Evolutionary conservation across 371 early-diverging fungal genomes (phyloP), one percentile per base, ranked within the genome.

Genomic region (Funneliformis caledonium): DNA sequence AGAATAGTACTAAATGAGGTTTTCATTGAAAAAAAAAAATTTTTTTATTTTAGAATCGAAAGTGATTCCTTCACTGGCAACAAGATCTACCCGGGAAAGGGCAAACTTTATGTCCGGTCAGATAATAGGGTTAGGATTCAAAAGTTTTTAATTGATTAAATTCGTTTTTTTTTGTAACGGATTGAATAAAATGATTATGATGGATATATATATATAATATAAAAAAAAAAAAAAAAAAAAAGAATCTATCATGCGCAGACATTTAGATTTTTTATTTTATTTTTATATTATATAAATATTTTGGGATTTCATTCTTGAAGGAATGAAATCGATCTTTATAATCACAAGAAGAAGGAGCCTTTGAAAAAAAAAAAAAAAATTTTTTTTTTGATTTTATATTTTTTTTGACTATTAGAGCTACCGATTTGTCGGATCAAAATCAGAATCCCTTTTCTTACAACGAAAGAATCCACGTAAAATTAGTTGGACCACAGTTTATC

Each of bases 21-120:
- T 19, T 69, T 43, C 9, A 5, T 69, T 69, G n/a, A 43, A 42
- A 42, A 19, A 42, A 19, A 2, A 16, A 26, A 26, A 26, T 26
- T 26, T 64, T 69, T 64, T 12, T 6, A 70, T n/a, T 9, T 22
- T 89, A 95, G 94, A 93, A 91, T 94, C 85, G 96, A 96, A 90
- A 89, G 93, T 86, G 97, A 98, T 91, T 92, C 94, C 85, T 97
- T 97, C 90, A 96, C 97, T 83, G 97, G 97, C 83, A 93, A 93
- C 92, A 97, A 97, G 94, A 98, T 98, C 94, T 97, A 98, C 93
- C 98, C 98, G 82, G 95, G 96, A 86, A 96, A 96, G 90, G 98
- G 98, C 76, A 96, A 93, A 91, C 87, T 94, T 80, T 98, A 89
- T 86, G 94, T 98, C 87, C 95, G 96, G 82, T 83, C 88, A 78